Evolutionary conservation across 768 basidiomycete genomes (phyloP).

Genomic region (Chalciporus pseudorubinellus): DNA sequence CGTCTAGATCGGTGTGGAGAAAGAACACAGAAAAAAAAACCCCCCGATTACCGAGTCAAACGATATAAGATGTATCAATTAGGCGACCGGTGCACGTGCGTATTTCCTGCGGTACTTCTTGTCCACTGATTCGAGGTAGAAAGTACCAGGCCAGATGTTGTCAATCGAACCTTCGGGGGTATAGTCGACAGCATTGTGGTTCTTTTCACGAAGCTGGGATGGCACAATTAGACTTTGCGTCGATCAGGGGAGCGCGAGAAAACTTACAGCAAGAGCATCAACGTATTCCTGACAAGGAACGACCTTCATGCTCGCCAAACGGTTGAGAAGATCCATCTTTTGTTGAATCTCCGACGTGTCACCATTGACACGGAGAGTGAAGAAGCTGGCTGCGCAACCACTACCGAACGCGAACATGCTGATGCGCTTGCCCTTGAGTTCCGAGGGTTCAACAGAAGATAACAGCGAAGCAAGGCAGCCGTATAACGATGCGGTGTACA

Average conservation of each 20-base stretch:
- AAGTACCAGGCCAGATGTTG: conserved; percentile 92
- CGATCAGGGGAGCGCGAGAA: not conserved
- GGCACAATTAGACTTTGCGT: not conserved
- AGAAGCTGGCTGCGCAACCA: conserved; percentile 95
- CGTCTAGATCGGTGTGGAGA: conserved; percentile 9
- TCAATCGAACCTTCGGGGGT: conserved; percentile 82
- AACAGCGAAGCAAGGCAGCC: conserved; percentile 90
- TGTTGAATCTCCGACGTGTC: conserved; percentile 77
- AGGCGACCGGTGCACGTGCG: conserved; percentile 40
- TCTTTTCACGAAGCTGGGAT: conserved; percentile 88
- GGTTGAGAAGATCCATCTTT: conserved; percentile 77
- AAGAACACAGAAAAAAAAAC: not conserved
- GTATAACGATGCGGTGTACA: conserved; percentile 97
- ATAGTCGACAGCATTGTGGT: conserved; percentile 88
- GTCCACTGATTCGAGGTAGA: conserved; percentile 91
- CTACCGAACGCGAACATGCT: conserved; percentile 96
- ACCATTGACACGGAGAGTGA: conserved; percentile 81
- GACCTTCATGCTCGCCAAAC: conserved; percentile 84
- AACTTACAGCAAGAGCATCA: conserved; percentile 67
- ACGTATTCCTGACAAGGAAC: conserved; percentile 92
- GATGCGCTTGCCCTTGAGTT: conserved; percentile 79
- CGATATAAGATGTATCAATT: conserved; percentile 4
- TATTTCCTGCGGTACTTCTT: conserved; percentile 92
- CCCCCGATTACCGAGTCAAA: not conserved
- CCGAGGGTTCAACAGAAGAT: conserved; percentile 64